A percentile compares a stretch with the other conserved stretches of the same genome.
phyloP scores from a whole-genome alignment of 768 basidiomycete species.

The Punctularia strigosozonata region DNA sequence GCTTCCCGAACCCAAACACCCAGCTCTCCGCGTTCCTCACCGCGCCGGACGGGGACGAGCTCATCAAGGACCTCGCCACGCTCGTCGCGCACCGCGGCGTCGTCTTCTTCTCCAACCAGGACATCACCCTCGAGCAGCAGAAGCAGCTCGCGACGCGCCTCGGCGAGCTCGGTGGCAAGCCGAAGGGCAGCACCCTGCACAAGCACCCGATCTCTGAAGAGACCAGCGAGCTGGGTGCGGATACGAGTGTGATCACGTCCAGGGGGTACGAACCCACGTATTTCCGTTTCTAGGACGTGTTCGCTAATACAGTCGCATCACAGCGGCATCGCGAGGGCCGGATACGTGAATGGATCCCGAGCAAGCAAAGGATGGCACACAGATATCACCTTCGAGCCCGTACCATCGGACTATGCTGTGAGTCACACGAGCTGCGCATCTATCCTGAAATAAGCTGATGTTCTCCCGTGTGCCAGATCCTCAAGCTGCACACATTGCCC shows the following conservation, averaged over 20 bases:
- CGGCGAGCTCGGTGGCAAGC: conserved; percentile 38
- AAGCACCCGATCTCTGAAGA: conserved; percentile 43
- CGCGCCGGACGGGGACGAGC: conserved; percentile 33
- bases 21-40: conserved; percentile 35
- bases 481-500: conserved; percentile 23
- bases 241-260: conserved; percentile 41
- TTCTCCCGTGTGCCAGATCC: conserved; percentile 17
- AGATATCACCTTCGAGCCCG: conserved; percentile 48
- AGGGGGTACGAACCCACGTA: conserved; percentile 17
- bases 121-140: conserved; percentile 37
- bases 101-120: conserved; percentile 51
- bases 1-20: conserved; percentile 29
- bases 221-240: conserved; percentile 36
- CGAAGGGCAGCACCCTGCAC: conserved; percentile 35
- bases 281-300: neutral
- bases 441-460: neutral
- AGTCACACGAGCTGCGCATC: conserved; percentile 1
- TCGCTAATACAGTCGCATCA: neutral
- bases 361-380: conserved; percentile 40
- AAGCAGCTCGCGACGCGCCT: conserved; percentile 34
- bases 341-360: conserved; percentile 18
- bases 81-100: conserved; percentile 47
- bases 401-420: conserved; percentile 49
- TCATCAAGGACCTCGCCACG: conserved; percentile 41
- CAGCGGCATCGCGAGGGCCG: conserved; percentile 29